phyloP scores from a whole-genome alignment of 768 basidiomycete genomes.

The Sistotremastrum suecicum region DNA sequence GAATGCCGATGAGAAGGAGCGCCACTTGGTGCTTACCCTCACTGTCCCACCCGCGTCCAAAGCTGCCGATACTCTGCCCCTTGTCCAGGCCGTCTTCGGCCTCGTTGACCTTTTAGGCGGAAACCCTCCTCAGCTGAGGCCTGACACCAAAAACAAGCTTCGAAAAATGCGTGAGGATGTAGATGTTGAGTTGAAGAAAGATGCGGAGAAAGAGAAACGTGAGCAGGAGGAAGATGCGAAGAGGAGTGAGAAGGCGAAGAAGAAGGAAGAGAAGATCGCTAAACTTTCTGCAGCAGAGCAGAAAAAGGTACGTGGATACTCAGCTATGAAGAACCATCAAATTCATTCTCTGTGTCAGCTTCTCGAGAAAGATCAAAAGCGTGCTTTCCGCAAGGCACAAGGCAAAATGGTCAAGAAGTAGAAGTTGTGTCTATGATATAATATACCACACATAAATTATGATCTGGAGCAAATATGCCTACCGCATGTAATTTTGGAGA shows the following conservation, averaged over 20 bases:
- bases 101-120: constrained; percentile 55
- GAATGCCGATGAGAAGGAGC: constrained; percentile 37
- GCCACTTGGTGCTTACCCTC: constrained; percentile 64
- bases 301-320: too few species aligned
- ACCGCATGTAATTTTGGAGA: too few species aligned
- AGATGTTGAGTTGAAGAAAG: constrained; percentile 53
- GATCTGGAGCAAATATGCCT: too few species aligned
- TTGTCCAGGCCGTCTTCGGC: constrained; percentile 58
- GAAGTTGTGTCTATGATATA: too few species aligned
- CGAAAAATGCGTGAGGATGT: constrained; percentile 60
- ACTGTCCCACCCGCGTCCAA: constrained; percentile 35
- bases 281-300: constrained; percentile 1
- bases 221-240: constrained; percentile 48
- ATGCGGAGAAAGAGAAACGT: constrained; percentile 36
- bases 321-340: too few species aligned
- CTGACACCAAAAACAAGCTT: constrained; percentile 73
- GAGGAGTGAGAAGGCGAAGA: constrained; percentile 55
- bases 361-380: constrained; percentile 69
- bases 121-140: constrained; percentile 43
- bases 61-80: constrained; percentile 34
- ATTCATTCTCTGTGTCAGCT: constrained; percentile 20
- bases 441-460: too few species aligned
- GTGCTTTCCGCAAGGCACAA: constrained; percentile 53
- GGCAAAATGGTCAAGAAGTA: constrained; percentile 26
- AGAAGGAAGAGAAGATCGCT: constrained; percentile 70